A percentile compares a stretch with the other conserved stretches of the same genome.
phyloP scores from a whole-genome alignment of 2,329 filamentous ascomycete genomes.

The Geoglossum cookeanum region DNA sequence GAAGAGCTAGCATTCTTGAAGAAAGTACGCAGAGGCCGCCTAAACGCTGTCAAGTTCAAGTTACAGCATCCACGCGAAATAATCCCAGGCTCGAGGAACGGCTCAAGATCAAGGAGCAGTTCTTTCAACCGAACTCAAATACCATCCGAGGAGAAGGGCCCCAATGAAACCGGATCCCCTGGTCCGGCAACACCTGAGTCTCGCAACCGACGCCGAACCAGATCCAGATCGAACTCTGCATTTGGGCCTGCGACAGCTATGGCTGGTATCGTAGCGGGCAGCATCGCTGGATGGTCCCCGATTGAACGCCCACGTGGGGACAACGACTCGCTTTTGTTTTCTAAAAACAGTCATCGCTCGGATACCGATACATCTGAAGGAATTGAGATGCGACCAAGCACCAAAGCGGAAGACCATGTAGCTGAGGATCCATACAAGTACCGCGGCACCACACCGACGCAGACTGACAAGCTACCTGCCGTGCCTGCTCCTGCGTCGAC shows the following conservation, averaged over 20 bases:
- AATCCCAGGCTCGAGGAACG: constrained; percentile 26
- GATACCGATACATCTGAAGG: constrained; percentile 14
- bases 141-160: constrained; percentile 32
- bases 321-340: background rate
- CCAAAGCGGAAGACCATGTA: constrained; percentile 27
- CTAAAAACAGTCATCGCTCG: background rate
- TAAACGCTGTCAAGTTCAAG: constrained; percentile 65
- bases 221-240: constrained; percentile 44
- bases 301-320: constrained; percentile 25
- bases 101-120: constrained; percentile 37
- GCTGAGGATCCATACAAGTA: constrained; percentile 20
- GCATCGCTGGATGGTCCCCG: constrained; percentile 60
- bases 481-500: background rate
- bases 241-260: constrained; percentile 59
- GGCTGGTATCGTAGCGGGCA: constrained; percentile 66
- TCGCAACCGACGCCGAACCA: constrained; percentile 36
- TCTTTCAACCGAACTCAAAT: constrained; percentile 38
- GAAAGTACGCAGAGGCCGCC: constrained; percentile 59
- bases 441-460: background rate
- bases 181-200: constrained; percentile 32
- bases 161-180: constrained; percentile 20
- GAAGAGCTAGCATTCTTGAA: constrained; percentile 68
- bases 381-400: constrained; percentile 30
- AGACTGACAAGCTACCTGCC: background rate
- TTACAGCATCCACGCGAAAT: constrained; percentile 57